Evolutionary conservation across 257 asterid species (phyloP).

Genomic region (Salvia splendens): DNA sequence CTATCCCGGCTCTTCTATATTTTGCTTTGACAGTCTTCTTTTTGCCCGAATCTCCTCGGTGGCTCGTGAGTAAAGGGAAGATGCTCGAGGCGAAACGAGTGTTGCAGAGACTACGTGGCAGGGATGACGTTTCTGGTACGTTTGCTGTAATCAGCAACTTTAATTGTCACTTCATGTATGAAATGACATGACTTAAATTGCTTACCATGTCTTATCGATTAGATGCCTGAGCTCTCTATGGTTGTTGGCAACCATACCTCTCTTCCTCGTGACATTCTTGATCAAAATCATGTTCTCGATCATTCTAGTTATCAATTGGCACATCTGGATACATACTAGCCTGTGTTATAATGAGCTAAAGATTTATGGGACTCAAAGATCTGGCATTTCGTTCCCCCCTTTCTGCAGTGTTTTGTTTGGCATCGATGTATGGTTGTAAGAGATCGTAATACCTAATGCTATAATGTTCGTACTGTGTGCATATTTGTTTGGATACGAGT

Average conservation of each 20-base stretch:
- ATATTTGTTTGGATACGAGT: not conserved
- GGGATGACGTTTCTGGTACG: conserved; percentile 80
- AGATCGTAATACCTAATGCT: too few relatives aligned
- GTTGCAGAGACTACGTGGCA: conserved; percentile 69
- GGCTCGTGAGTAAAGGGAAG: conserved; percentile 85
- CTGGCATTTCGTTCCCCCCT: not conserved
- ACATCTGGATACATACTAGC: not conserved
- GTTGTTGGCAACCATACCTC: too few relatives aligned
- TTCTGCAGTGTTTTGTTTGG: not conserved
- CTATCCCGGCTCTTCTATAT: conserved; percentile 65
- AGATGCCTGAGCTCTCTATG: too few relatives aligned
- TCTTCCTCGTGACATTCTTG: not conserved
- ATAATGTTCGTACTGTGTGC: not conserved
- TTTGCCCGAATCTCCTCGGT: conserved; percentile 85
- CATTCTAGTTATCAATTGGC: not conserved
- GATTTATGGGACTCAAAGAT: not conserved
- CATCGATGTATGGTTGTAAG: too few relatives aligned
- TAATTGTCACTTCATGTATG: not conserved
- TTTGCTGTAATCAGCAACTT: not conserved
- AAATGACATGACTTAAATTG: not conserved
- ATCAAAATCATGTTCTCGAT: not conserved
- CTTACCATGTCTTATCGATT: not conserved
- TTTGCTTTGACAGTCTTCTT: conserved; percentile 55
- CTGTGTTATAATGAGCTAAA: not conserved
- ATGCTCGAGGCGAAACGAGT: conserved; percentile 72